phyloP scores from a whole-genome alignment of 768 basidiomycete species.

The Boletus insuetus region DNA sequence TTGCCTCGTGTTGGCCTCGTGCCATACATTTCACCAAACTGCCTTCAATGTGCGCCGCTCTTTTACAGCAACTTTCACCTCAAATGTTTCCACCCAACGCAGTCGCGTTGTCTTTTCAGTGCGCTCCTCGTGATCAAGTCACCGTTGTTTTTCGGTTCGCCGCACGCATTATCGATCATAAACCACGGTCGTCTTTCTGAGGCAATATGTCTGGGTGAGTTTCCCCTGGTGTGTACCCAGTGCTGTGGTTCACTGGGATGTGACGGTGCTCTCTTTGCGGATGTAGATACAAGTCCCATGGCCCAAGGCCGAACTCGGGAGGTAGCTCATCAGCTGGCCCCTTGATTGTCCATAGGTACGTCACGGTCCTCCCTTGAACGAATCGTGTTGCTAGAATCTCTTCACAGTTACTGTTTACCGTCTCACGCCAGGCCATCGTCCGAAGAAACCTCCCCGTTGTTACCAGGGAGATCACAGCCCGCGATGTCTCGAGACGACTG shows the following conservation, averaged over 20 bases:
- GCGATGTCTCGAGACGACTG: not conserved
- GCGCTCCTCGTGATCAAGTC: not conserved
- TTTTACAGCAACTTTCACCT: not conserved
- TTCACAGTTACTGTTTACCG: no score
- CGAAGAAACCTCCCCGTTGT: slow-evolving; percentile 6
- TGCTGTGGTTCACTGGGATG: not conserved
- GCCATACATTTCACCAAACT: no score
- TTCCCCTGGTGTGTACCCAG: not conserved
- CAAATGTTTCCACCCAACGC: not conserved
- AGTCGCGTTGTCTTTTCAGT: slow-evolving; percentile 3
- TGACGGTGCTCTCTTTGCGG: no score
- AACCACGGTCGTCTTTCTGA: no score
- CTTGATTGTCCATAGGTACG: not conserved
- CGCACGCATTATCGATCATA: no score
- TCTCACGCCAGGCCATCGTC: not conserved
- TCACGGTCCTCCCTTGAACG: no score
- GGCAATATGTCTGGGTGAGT: slow-evolving; percentile 1
- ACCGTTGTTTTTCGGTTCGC: no score
- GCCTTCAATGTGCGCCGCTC: not conserved
- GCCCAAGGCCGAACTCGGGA: no score
- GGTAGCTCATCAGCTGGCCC: not conserved
- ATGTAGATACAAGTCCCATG: no score
- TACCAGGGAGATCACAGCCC: not conserved
- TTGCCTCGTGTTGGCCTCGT: no score
- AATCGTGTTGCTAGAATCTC: not conserved